Conservation (phyloP, 176 grass and related monocot genomes). For the maize (Zea mays) region Zm-B73-REFERENCE-NAM-5.0 NC_050099.1:181911501-181912000, state of each 20-base stretch:
- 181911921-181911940: not conserved
- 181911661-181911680: conserved; percentile 10
- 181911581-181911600: no score
- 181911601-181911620: conserved; percentile 24
- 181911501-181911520: no score
- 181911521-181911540: no score
- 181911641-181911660: not conserved
- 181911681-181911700: conserved; percentile 4
- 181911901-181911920: not conserved
- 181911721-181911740: not conserved
- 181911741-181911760: conserved; percentile 23
- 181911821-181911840: conserved; percentile 90
- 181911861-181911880: conserved; percentile 94
- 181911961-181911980: not conserved
- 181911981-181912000: not conserved
- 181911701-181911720: conserved; percentile 1
- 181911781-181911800: conserved; percentile 22
- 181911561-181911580: no score
- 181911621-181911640: conserved; percentile 29
- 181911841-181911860: conserved; percentile 75
- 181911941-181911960: not conserved
- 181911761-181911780: conserved; percentile 25
- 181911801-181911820: conserved; percentile 46
- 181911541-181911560: no score
- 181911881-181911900: conserved; percentile 64